These are phyloP conservation scores for Sclerotinia trifoliorum DNA, from an alignment of 2,329 filamentous ascomycete genomes.

Conservation along the genomic window DNA sequence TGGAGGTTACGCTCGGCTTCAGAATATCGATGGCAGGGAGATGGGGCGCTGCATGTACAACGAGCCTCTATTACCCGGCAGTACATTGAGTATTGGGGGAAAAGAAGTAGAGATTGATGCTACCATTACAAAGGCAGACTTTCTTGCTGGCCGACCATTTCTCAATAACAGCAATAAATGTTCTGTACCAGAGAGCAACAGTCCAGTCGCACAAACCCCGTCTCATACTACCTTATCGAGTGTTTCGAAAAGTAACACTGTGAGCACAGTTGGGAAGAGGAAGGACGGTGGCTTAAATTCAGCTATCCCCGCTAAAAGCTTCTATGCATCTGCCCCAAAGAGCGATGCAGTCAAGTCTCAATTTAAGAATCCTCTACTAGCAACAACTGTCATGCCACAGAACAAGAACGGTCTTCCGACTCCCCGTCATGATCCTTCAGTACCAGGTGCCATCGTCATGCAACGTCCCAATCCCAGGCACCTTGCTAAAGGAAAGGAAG, in stretches of 20 bases:
- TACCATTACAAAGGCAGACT: constrained; percentile 59
- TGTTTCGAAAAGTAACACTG: constrained; percentile 21
- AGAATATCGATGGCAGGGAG: constrained; percentile 61
- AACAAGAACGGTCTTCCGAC: constrained; percentile 49
- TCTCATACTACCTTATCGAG: constrained; percentile 1
- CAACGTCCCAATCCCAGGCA: constrained; percentile 50
- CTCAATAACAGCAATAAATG: constrained; percentile 36
- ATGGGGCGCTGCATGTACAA: constrained; percentile 58
- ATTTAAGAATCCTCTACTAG: constrained; percentile 63
- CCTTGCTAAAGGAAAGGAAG: constrained; percentile 58
- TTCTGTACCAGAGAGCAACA: constrained; percentile 22
- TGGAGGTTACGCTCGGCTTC: constrained; percentile 57
- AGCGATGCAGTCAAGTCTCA: constrained; percentile 44
- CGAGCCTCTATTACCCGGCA: constrained; percentile 58
- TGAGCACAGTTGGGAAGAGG: constrained; percentile 33
- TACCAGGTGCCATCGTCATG: constrained; percentile 64
- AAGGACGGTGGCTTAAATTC: constrained; percentile 32
- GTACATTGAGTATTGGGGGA: constrained; percentile 59
- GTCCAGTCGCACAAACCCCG: constrained; percentile 25
- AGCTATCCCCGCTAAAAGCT: constrained; percentile 43
- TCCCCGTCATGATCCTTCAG: constrained; percentile 64
- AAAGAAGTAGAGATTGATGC: constrained; percentile 69
- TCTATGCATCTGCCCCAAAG: constrained; percentile 42
- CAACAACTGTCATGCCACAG: constrained; percentile 50
- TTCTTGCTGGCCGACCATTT: constrained; percentile 49